Evolutionary conservation across 441 rosid genomes (phyloP), one percentile per base, ranked within the genome.

Genomic region (Melastoma candidum): DNA sequence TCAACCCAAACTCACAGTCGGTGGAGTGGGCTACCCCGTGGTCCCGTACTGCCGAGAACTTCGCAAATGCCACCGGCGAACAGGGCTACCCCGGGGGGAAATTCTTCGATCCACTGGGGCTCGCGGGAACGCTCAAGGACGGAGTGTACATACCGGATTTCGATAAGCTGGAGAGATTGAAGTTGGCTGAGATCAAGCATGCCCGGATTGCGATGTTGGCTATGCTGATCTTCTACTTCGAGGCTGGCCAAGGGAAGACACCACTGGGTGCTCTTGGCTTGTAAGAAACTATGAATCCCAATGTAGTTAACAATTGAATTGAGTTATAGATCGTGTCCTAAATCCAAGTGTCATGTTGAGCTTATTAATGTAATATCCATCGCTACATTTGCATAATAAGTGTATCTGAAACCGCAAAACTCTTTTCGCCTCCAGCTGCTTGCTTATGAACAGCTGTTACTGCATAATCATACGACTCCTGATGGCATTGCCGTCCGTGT

Each of bases 201-300:
- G 80, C 98, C 2, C 82, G 97, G 63, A 47, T 92, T 47, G 98
- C 96, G 11, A 92, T 87, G 98, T 1, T 92, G 55, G 98, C 98
- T 0, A 92, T 92, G 98, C 64, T 92, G 74, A 80, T 84, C 61
- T 87, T 92, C 71, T 92, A 92, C 82, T 85, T 92, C 36, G 98
- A 92, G 68, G 98, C 98, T 49, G 98, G 98, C 1, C 98, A 92
- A 70, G 98, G 96, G 11, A 92, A 92, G 69, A 92, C 98, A 1
- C 98, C 98, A 44, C 94, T 87, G 2, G 89, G 89, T 47, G 98
- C 94, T 63, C 90, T 87, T 55, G 96, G 98, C 44, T 79, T 87
- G 82, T 89, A 71, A 82, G 36, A 29, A 29, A 29, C 36, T 29
- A 29, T 29, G 5, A 29, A 29, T 29, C 7, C 36, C 36, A 29